phyloP scores from a whole-genome alignment of 2,329 filamentous ascomycete species.

The Chlorencoelia australis region DNA sequence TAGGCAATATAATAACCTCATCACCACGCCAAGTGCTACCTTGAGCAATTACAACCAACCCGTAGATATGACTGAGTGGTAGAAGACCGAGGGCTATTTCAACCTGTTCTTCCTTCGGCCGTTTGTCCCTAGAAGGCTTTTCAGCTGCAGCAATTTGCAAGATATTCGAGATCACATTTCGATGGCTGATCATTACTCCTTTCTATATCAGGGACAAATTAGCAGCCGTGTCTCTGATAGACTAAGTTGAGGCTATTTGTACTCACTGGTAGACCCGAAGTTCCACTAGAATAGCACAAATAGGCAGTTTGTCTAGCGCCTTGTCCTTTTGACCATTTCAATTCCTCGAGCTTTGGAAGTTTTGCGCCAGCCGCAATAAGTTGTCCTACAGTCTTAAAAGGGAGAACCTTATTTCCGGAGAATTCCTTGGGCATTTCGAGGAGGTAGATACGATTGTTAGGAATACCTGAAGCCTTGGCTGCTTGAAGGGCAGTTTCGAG shows the following conservation, averaged over 20 bases:
- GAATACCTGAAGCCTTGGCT: constrained; percentile 57
- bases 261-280: constrained; percentile 50
- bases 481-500: constrained; percentile 58
- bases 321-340: constrained; percentile 54
- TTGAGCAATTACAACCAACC: constrained; percentile 61
- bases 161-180: constrained; percentile 71
- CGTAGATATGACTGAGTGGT: constrained; percentile 85
- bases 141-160: constrained; percentile 35
- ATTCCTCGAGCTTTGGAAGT: constrained; percentile 41
- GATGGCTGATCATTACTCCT: constrained; percentile 79
- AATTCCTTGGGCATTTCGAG: constrained; percentile 53
- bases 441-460: constrained; percentile 62
- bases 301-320: constrained; percentile 63
- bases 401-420: constrained; percentile 36
- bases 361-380: constrained; percentile 51
- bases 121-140: constrained; percentile 41
- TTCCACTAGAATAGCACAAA: constrained; percentile 54
- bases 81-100: constrained; percentile 53
- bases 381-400: constrained; percentile 66
- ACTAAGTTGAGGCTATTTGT: background rate
- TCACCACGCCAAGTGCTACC: constrained; percentile 60
- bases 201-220: constrained; percentile 40
- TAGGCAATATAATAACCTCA: constrained; percentile 59
- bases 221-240: background rate
- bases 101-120: constrained; percentile 25